These are phyloP conservation scores for Candida sphagnicola DNA, from an alignment of 805 yeast genomes.

Conservation along the genomic window DNA sequence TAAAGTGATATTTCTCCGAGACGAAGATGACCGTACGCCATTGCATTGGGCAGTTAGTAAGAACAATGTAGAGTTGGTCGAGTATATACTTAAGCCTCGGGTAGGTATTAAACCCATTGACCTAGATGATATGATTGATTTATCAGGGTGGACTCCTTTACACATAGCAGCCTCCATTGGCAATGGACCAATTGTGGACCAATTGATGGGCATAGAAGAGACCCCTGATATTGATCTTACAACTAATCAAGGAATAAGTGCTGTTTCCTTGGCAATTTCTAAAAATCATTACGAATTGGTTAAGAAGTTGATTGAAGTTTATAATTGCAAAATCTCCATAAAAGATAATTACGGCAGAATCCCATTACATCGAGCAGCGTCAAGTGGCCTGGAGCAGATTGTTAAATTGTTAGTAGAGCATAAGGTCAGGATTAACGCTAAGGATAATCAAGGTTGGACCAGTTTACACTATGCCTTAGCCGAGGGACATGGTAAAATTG, in stretches of 20 bases:
- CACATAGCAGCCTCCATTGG: conserved; percentile 84
- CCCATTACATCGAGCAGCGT: conserved; percentile 80
- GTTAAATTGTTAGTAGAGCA: conserved; percentile 51
- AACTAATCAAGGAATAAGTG: conserved; percentile 69
- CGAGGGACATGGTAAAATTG: conserved; percentile 84
- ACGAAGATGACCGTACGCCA: conserved; percentile 75
- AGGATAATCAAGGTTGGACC: conserved; percentile 76
- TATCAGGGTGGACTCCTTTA: conserved; percentile 83
- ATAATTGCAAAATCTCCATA: conserved; percentile 57
- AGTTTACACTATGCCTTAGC: conserved; percentile 87
- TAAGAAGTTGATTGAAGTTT: conserved; percentile 45
- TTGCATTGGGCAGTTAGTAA: conserved; percentile 86
- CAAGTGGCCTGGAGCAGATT: conserved; percentile 62
- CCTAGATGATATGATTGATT: conserved; percentile 65
- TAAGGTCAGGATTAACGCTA: conserved; percentile 61
- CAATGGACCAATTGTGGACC: conserved; percentile 45
- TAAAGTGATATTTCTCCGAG: conserved; percentile 43
- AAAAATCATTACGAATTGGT: conserved; percentile 59
- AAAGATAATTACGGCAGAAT: conserved; percentile 66
- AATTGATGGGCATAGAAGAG: conserved; percentile 46
- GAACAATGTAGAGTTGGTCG: conserved; percentile 50
- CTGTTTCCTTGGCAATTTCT: conserved; percentile 72
- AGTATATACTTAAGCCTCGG: conserved; percentile 24
- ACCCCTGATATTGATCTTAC: conserved; percentile 57
- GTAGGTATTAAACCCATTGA: conserved; percentile 39